A percentile compares a stretch with the other conserved stretches of the same genome.
These are phyloP conservation scores for Saccharomycopsis malanga DNA, from an alignment of 805 yeast species.

Conservation along the genomic window DNA sequence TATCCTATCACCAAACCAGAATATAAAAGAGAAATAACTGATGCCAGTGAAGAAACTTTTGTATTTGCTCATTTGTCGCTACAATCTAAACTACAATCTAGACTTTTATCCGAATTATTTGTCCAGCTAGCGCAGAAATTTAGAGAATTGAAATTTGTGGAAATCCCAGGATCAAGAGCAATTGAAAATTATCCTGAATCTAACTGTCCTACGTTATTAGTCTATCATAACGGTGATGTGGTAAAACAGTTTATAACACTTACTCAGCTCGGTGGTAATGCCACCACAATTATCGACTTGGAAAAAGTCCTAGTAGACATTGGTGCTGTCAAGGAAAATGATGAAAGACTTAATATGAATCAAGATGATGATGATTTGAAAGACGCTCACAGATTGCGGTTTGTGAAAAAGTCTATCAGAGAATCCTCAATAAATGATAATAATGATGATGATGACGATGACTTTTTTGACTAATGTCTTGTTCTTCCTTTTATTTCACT, in stretches of 20 bases:
- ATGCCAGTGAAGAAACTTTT: conserved; percentile 51
- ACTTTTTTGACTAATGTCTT: conserved; percentile 39
- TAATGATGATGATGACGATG: conserved; percentile 38
- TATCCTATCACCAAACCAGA: conserved; percentile 80
- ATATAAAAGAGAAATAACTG: conserved; percentile 77
- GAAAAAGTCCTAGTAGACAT: conserved; percentile 64
- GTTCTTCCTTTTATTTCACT: no score
- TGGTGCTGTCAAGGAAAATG: conserved; percentile 59
- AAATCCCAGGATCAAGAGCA: conserved; percentile 85
- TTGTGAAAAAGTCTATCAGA: conserved; percentile 51
- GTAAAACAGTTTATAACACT: conserved; percentile 76
- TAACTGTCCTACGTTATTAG: conserved; percentile 85
- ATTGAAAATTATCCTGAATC: conserved; percentile 86
- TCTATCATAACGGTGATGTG: conserved; percentile 74
- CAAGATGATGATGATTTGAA: conserved; percentile 51
- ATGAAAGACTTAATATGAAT: conserved; percentile 57
- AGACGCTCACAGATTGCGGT: conserved; percentile 46
- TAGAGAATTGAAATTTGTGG: conserved; percentile 82
- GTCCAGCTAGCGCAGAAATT: conserved; percentile 54
- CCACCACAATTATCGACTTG: conserved; percentile 59
- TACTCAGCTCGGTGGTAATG: conserved; percentile 77
- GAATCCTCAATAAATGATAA: conserved; percentile 31
- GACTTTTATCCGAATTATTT: conserved; percentile 58
- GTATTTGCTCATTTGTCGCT: conserved; percentile 77
- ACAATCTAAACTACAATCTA: conserved; percentile 62